Conservation (phyloP, 2,329 filamentous ascomycete species). For the Atkinsonella texensis region DNA sequence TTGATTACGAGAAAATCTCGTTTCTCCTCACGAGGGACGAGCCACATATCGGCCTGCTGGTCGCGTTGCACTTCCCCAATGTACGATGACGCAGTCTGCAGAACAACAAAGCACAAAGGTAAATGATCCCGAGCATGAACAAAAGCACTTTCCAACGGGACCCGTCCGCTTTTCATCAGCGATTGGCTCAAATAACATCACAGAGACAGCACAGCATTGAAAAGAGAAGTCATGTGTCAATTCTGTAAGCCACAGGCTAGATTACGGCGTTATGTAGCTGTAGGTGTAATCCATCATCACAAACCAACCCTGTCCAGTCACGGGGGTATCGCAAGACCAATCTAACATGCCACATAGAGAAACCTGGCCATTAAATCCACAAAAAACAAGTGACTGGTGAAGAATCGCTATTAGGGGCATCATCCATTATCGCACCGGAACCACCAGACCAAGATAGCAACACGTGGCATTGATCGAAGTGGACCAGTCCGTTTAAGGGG, state of each 20-base stretch:
- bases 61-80: not conserved
- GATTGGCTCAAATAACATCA: not conserved
- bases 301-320: not conserved
- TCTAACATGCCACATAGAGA: not conserved
- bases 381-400: not conserved
- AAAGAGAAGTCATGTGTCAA: too few species aligned
- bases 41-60: not conserved
- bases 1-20: not conserved
- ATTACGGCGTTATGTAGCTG: too few species aligned
- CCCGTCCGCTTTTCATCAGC: not conserved
- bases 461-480: not conserved
- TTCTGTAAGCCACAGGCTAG: too few species aligned
- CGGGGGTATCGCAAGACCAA: not conserved
- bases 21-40: not conserved
- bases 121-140: not conserved
- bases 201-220: not conserved
- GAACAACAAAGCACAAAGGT: not conserved
- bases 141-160: not conserved
- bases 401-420: not conserved
- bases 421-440: not conserved
- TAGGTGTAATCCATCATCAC: too few species aligned
- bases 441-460: not conserved
- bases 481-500: not conserved
- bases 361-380: not conserved
- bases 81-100: not conserved